Percentiles rank a stretch among this genome's conserved stretches.
phyloP scores from a whole-genome alignment of 768 basidiomycete species.

The Suillus decipiens region DNA sequence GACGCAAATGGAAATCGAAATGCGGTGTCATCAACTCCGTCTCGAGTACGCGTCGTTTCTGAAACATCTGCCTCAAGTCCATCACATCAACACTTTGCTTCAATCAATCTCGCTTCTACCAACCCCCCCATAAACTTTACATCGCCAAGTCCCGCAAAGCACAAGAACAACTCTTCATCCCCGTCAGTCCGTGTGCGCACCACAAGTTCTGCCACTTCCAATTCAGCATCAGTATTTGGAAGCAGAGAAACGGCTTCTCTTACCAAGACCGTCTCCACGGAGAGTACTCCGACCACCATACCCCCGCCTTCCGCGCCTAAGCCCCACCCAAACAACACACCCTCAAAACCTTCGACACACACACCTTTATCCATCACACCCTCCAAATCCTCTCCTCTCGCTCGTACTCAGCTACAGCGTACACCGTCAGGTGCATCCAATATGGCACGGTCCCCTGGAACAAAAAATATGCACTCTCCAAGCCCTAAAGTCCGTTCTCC shows the following conservation, averaged over 20 bases:
- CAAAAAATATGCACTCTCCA: constrained; percentile 1
- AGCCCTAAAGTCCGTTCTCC: constrained; percentile 4
- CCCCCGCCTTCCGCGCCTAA: constrained; percentile 33
- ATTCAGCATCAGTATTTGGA: constrained; percentile 4
- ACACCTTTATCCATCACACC: constrained; percentile 26
- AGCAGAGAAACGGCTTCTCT: background rate
- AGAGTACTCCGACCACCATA: constrained; percentile 5
- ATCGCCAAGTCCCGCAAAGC: constrained; percentile 40
- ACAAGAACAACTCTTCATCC: constrained; percentile 17
- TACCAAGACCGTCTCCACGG: background rate
- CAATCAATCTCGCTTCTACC: constrained; percentile 23
- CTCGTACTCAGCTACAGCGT: constrained; percentile 17
- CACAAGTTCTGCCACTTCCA: constrained; percentile 1
- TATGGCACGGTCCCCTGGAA: constrained; percentile 15
- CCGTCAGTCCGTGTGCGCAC: background rate
- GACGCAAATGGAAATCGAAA: background rate
- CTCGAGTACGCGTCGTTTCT: constrained; percentile 47
- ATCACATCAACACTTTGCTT: constrained; percentile 23
- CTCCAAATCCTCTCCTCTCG: constrained; percentile 17
- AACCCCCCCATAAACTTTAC: constrained; percentile 40
- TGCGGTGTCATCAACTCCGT: constrained; percentile 36
- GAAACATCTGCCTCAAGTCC: constrained; percentile 34
- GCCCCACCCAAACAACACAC: constrained; percentile 39
- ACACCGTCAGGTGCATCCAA: constrained; percentile 22
- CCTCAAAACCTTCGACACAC: constrained; percentile 23